Conservation (phyloP, 352 stramenopile genomes). For the Phytophthora lateralis region DNA sequence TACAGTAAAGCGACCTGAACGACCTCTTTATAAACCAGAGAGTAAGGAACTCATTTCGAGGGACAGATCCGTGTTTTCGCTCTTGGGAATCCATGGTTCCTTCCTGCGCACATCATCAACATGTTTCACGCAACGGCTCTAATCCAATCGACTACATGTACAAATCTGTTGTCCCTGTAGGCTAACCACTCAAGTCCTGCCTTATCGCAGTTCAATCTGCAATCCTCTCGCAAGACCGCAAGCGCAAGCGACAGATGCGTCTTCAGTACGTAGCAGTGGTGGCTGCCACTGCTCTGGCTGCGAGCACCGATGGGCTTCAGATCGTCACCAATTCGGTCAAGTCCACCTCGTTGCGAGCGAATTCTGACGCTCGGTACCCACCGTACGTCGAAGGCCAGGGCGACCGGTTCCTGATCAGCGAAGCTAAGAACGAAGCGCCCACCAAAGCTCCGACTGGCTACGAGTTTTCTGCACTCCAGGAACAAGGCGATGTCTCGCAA, state of each 20-base stretch:
- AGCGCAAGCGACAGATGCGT: conserved; percentile 3
- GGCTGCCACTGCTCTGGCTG: conserved; percentile 10
- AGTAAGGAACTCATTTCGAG: neutral
- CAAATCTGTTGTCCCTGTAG: no score
- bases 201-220: no score
- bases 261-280: conserved; percentile 15
- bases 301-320: conserved; percentile 18
- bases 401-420: conserved; percentile 20
- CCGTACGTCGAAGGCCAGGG: conserved; percentile 25
- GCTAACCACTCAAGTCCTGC: no score
- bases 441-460: conserved; percentile 5
- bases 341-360: conserved; percentile 13
- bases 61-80: neutral
- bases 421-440: conserved; percentile 1
- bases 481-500: neutral
- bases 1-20: no score
- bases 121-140: conserved; percentile 13
- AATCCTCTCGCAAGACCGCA: no score
- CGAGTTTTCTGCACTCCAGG: conserved; percentile 4
- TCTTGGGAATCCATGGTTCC: conserved; percentile 1
- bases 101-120: conserved; percentile 3
- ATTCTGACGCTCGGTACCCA: conserved; percentile 10
- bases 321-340: conserved; percentile 19
- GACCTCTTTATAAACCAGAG: neutral
- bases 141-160: neutral